These are phyloP conservation scores for Sanguinoderma infundibulare DNA, from an alignment of 1,284 basidiomycete genomes.

Conservation along the genomic window DNA sequence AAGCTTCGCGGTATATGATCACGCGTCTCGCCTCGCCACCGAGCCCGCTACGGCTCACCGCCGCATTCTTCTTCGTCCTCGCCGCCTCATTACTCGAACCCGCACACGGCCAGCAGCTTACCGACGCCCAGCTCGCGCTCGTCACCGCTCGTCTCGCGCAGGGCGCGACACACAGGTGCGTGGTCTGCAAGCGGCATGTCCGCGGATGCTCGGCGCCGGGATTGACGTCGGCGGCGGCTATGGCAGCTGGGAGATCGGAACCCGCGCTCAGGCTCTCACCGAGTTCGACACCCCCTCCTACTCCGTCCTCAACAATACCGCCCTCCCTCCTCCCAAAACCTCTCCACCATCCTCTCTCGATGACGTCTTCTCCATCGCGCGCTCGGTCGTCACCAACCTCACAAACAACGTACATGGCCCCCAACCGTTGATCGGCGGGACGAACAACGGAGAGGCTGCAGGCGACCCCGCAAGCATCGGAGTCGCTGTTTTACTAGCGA, in stretches of 20 bases:
- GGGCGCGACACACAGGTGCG: slow-evolving; percentile 53
- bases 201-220: not conserved
- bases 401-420: slow-evolving; percentile 45
- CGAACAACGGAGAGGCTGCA: slow-evolving; percentile 57
- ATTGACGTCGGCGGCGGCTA: not conserved
- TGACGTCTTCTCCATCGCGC: slow-evolving; percentile 64
- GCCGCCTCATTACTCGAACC: not conserved
- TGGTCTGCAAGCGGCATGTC: not conserved
- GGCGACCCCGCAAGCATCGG: slow-evolving; percentile 86
- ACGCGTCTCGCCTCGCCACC: not conserved
- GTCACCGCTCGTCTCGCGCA: slow-evolving; percentile 50
- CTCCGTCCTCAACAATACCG: slow-evolving; percentile 59
- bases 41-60: not conserved
- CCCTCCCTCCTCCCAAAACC: slow-evolving; percentile 35
- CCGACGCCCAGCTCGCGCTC: slow-evolving; percentile 38
- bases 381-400: slow-evolving; percentile 54
- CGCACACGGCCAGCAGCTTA: slow-evolving; percentile 34
- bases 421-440: slow-evolving; percentile 53
- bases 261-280: slow-evolving; percentile 71
- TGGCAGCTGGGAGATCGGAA: slow-evolving; percentile 84
- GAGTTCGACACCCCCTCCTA: slow-evolving; percentile 68
- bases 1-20: not conserved
- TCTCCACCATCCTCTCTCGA: slow-evolving; percentile 50
- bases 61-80: slow-evolving; percentile 5
- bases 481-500: slow-evolving; percentile 78